Evolutionary conservation across 495 filamentous ascomycete genomes (phyloP), one percentile per base, ranked within the genome.

Genomic region (Trichocladium antarcticum): DNA sequence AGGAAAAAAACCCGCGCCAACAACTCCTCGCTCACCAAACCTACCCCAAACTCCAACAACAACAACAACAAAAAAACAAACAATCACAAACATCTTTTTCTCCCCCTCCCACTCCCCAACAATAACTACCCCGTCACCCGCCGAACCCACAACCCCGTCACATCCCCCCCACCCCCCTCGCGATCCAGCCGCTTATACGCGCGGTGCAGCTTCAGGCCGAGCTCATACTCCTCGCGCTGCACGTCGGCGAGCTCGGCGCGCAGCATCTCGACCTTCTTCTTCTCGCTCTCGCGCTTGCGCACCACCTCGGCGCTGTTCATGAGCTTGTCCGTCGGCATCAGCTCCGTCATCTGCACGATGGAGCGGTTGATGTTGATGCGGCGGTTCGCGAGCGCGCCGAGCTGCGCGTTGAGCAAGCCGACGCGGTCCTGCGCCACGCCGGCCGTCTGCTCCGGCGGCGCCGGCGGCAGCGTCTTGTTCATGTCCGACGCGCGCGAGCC

Each of bases 111-210:
- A 21, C 8, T 6, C n/a, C n/a, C n/a, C 16, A 37, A 35, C n/a
- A 44, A 24, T 7, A 17, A 9, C 9, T 35, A 55, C 15, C 49
- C 28, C 1, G 74, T 77, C 47, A 77, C 82, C 47, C 87, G 69
- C 62, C 84, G 74, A 37, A 97, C 81, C 89, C 89, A 97, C 15
- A 96, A 64, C 49, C 78, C 78, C 5, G 80, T 85, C 10, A 79
- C 78, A 51, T 85, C 81, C 47, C 76, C 83, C 14, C n/a, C n/a
- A n/a, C 66, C 69, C 4, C 70, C 75, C 41, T 80, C 75, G 37
- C 76, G 74, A 57, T 89, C 83, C 37, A 75, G 69, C 49, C 83
- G 74, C 64, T 86, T 89, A 68, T 81, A 89, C 6, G 86, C 85
- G 41, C 88, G 67, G 59, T 90, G 80, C 36, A 95, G 63, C 68